Conservation (phyloP, 371 early-diverging fungal genomes). For the Lichtheimia ornata region DNA sequence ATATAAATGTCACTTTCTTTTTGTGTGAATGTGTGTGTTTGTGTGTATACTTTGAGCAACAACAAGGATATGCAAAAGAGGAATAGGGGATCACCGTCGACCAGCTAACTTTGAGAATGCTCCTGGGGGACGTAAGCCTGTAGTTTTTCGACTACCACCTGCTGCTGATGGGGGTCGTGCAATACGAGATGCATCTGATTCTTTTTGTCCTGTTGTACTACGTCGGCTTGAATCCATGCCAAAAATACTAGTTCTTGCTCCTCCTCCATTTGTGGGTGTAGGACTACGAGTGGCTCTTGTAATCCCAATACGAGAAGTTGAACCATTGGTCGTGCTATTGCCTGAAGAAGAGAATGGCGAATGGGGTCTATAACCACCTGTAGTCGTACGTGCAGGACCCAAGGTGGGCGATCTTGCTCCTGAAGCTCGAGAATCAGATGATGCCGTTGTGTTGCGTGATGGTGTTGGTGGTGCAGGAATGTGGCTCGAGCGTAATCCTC, state of each 20-base stretch:
- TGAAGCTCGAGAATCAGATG: conserved; percentile 13
- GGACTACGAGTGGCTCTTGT: conserved; percentile 6
- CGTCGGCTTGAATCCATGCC: not conserved
- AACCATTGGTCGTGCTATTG: too few relatives aligned
- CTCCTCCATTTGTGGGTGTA: conserved; percentile 6
- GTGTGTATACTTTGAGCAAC: too few relatives aligned
- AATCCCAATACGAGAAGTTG: too few relatives aligned
- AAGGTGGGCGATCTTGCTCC: conserved; percentile 1
- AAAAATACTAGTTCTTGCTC: conserved; percentile 7
- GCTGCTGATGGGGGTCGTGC: conserved; percentile 11
- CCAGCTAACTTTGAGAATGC: not conserved
- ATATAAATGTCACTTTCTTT: too few relatives aligned
- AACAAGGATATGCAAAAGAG: too few relatives aligned
- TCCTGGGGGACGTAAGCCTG: conserved; percentile 12
- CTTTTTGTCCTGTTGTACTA: conserved; percentile 2
- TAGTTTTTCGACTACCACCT: conserved; percentile 3
- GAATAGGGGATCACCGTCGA: too few relatives aligned
- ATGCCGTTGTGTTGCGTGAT: not conserved
- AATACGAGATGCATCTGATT: conserved; percentile 2
- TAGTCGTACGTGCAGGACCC: not conserved
- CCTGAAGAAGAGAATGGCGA: conserved; percentile 11
- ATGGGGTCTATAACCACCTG: not conserved
- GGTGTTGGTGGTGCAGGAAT: conserved; percentile 28
- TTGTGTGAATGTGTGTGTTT: too few relatives aligned
- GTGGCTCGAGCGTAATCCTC: conserved; percentile 30